Evolutionary conservation across 2,329 filamentous ascomycete genomes (phyloP).

Genomic region (Knoxdaviesia proteae): DNA sequence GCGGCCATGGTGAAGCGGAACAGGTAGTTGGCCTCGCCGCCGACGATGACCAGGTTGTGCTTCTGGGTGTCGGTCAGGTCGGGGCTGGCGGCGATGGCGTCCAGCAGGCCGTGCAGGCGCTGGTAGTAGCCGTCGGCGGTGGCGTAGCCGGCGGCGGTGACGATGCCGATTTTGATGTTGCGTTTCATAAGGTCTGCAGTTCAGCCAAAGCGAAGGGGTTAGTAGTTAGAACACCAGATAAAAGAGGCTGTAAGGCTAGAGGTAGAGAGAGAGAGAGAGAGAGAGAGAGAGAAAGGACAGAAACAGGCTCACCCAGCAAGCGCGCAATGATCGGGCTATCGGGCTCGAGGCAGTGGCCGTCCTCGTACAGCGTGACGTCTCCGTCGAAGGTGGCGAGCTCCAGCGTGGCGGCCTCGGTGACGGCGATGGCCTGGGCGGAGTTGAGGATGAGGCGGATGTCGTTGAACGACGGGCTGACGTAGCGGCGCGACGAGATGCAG

Average conservation of each 20-base stretch:
- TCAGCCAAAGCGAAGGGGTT: not conserved
- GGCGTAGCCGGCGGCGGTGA: constrained; percentile 90
- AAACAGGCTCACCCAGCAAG: constrained; percentile 22
- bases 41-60: constrained; percentile 72
- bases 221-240: not conserved
- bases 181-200: constrained; percentile 43
- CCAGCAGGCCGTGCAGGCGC: constrained; percentile 68
- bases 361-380: constrained; percentile 87
- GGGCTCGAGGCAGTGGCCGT: constrained; percentile 59
- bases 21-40: constrained; percentile 88
- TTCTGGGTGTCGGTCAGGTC: constrained; percentile 45
- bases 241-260: constrained; percentile 1
- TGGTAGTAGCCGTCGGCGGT: constrained; percentile 71
- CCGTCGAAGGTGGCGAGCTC: constrained; percentile 91
- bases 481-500: constrained; percentile 74
- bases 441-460: constrained; percentile 86
- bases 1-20: constrained; percentile 54
- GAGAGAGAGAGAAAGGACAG: not conserved
- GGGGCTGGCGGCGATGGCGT: constrained; percentile 44
- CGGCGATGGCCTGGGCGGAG: constrained; percentile 80
- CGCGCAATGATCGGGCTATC: constrained; percentile 57
- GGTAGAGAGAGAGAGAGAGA: not conserved
- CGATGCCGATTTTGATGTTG: constrained; percentile 76
- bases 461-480: constrained; percentile 93
- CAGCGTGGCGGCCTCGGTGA: constrained; percentile 46